Evolutionary conservation across 805 yeast genomes (phyloP).

Genomic region (Zygosaccharomyces lentus): DNA sequence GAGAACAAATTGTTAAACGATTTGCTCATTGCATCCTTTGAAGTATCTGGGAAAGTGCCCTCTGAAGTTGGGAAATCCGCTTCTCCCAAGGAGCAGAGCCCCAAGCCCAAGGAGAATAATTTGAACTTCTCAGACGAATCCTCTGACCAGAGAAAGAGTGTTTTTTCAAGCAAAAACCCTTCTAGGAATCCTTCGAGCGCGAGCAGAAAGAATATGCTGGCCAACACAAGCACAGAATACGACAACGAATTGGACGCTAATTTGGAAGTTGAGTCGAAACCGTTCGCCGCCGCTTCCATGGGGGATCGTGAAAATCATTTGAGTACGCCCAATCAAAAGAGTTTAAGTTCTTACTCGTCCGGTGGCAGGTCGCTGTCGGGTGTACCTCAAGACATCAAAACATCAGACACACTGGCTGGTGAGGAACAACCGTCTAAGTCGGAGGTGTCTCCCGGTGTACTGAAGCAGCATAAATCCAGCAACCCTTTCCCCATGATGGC

Average conservation of each 20-base stretch:
- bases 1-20: conserved; percentile 22
- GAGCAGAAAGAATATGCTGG: background rate
- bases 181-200: conserved; percentile 9
- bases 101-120: background rate
- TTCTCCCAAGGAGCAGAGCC: background rate
- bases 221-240: background rate
- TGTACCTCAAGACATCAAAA: conserved; percentile 10
- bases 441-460: conserved; percentile 8
- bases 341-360: conserved; percentile 23
- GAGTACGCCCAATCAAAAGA: conserved; percentile 21
- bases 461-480: conserved; percentile 32
- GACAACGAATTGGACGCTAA: conserved; percentile 4
- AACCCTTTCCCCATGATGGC: conserved; percentile 35
- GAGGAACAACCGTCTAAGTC: conserved; percentile 9
- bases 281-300: conserved; percentile 1
- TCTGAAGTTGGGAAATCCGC: conserved; percentile 15
- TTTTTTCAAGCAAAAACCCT: conserved; percentile 3
- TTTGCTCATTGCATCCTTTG: conserved; percentile 28
- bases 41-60: conserved; percentile 31
- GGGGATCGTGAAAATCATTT: conserved; percentile 5
- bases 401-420: conserved; percentile 8
- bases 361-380: conserved; percentile 13
- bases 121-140: conserved; percentile 2
- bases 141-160: conserved; percentile 5
- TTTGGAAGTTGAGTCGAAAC: conserved; percentile 2